phyloP scores from a whole-genome alignment of 2,329 filamentous ascomycete genomes.

The Didymella exigua region DNA sequence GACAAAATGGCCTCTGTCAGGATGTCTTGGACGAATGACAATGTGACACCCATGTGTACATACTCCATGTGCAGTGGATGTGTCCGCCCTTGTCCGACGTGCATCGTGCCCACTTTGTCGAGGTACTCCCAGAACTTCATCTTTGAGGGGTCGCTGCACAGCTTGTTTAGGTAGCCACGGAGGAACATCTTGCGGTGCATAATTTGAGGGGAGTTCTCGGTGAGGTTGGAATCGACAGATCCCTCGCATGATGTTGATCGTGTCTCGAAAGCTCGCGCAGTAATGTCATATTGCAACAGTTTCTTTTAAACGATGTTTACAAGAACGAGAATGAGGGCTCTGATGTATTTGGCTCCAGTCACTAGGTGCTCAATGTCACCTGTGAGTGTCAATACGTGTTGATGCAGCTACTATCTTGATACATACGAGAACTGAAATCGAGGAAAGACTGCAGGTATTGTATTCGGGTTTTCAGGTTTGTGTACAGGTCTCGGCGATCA shows the following conservation, averaged over 20 bases:
- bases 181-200: conserved; percentile 77
- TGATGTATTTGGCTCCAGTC: conserved; percentile 75
- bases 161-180: conserved; percentile 74
- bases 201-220: conserved; percentile 75
- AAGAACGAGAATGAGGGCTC: conserved; percentile 79
- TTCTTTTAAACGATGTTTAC: conserved; percentile 87
- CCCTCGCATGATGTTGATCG: conserved; percentile 67
- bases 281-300: conserved; percentile 80
- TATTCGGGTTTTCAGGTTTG: conserved; percentile 70
- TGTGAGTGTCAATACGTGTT: not conserved
- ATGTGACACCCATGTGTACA: conserved; percentile 73
- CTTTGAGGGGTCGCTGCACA: conserved; percentile 75
- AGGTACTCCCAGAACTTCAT: conserved; percentile 85
- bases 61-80: conserved; percentile 81
- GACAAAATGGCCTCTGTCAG: conserved; percentile 77
- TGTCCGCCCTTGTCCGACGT: conserved; percentile 73
- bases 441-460: conserved; percentile 77
- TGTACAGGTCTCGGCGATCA: conserved; percentile 73
- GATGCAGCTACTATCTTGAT: not conserved
- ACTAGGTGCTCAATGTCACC: conserved; percentile 75
- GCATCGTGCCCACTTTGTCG: conserved; percentile 85
- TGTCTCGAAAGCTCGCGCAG: conserved; percentile 74
- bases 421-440: conserved; percentile 72
- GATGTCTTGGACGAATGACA: conserved; percentile 78
- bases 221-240: conserved; percentile 66